Conservation (phyloP, 805 yeast genomes). For the Saccharomycopsis sp. region DNA sequence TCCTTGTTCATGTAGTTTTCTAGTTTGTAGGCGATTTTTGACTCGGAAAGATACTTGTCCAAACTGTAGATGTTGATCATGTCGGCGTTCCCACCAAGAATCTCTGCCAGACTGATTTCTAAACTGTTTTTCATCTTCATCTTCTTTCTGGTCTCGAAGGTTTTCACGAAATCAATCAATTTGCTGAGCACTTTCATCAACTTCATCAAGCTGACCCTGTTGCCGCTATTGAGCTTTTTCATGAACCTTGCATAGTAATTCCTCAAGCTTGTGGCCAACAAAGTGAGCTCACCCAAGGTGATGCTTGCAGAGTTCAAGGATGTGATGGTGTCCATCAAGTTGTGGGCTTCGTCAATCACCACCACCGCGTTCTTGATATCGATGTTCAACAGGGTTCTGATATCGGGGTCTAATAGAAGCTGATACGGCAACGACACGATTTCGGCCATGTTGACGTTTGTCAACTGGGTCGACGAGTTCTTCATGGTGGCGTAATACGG, state of each 20-base stretch:
- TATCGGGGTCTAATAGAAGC: constrained; percentile 44
- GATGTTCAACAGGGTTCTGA: constrained; percentile 53
- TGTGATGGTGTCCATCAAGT: constrained; percentile 67
- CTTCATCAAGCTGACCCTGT: constrained; percentile 60
- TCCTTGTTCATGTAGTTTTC: constrained; percentile 51
- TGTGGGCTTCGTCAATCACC: constrained; percentile 89
- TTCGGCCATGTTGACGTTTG: constrained; percentile 55
- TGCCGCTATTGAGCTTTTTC: constrained; percentile 58
- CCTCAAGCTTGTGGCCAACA: constrained; percentile 40
- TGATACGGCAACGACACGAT: constrained; percentile 83
- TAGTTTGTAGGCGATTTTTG: constrained; percentile 78
- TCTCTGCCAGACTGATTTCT: constrained; percentile 40
- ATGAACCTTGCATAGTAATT: constrained; percentile 52
- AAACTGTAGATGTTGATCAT: constrained; percentile 59
- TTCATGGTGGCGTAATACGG: constrained; percentile 59
- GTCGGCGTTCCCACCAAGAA: constrained; percentile 59
- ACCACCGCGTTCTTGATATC: constrained; percentile 57
- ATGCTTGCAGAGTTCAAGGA: constrained; percentile 58
- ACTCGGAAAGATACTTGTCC: constrained; percentile 49
- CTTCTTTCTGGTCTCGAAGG: constrained; percentile 22
- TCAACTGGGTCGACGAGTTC: constrained; percentile 24
- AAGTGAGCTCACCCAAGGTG: constrained; percentile 37
- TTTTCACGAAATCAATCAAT: constrained; percentile 39
- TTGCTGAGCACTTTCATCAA: constrained; percentile 47
- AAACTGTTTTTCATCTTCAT: constrained; percentile 41